Conservation (phyloP, 176 grass and related monocot genomes). For the Phoenix dactylifera region DNA sequence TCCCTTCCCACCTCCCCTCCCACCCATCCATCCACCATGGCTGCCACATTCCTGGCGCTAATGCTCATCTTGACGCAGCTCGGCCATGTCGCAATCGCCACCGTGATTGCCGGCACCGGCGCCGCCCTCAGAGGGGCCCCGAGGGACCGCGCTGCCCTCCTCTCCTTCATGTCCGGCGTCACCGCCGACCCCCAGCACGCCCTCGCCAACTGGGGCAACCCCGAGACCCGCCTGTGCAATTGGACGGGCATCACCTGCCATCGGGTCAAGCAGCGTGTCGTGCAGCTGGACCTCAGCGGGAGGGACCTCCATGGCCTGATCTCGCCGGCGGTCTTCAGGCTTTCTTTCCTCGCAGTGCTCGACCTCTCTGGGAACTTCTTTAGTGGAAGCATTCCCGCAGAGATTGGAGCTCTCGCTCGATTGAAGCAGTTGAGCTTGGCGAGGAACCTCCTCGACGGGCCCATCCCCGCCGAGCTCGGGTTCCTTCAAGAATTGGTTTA, state of each 20-base stretch:
- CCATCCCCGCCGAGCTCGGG: conserved; percentile 47
- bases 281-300: conserved; percentile 29
- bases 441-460: conserved; percentile 37
- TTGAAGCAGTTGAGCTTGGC: conserved; percentile 51
- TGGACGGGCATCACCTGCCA: conserved; percentile 72
- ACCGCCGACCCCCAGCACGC: conserved; percentile 24
- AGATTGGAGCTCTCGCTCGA: conserved; percentile 37
- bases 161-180: conserved; percentile 42
- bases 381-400: conserved; percentile 31
- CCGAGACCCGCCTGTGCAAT: conserved; percentile 33
- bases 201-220: conserved; percentile 34
- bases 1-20: neutral
- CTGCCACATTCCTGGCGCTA: conserved; percentile 6
- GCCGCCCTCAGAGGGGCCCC: neutral
- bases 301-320: conserved; percentile 46
- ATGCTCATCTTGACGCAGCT: conserved; percentile 4
- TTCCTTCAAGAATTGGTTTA: conserved; percentile 32
- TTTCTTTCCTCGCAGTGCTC: conserved; percentile 61
- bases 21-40: conserved; percentile 3
- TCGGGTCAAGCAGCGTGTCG: conserved; percentile 23
- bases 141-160: conserved; percentile 32
- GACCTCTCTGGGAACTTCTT: conserved; percentile 69
- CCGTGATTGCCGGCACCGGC: neutral
- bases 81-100: neutral
- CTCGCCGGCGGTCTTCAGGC: conserved; percentile 37